These are phyloP conservation scores for Aspergillus sclerotialis DNA, from an alignment of 2,329 filamentous ascomycete genomes.

Conservation along the genomic window DNA sequence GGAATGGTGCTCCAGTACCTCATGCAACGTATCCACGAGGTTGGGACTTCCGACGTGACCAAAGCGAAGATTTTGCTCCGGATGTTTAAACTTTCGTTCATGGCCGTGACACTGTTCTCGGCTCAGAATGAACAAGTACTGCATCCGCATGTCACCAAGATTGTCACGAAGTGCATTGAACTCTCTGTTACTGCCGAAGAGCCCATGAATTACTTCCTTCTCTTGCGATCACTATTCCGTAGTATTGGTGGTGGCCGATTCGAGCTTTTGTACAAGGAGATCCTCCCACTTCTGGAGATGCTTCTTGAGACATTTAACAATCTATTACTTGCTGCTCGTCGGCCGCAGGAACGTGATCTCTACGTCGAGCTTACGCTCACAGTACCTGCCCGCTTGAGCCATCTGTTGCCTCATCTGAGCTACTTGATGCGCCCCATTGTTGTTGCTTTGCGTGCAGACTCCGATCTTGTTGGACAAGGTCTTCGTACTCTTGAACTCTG, in stretches of 20 bases:
- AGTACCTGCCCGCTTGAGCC: conserved; percentile 87
- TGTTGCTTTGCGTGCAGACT: conserved; percentile 85
- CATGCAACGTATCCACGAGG: conserved; percentile 93
- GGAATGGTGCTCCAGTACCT: conserved; percentile 96
- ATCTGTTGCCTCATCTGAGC: conserved; percentile 87
- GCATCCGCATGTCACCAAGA: conserved; percentile 90
- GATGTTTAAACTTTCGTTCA: conserved; percentile 96
- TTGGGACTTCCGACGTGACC: conserved; percentile 84
- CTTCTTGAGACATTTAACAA: conserved; percentile 95
- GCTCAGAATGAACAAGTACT: conserved; percentile 92
- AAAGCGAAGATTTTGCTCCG: conserved; percentile 88
- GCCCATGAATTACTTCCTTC: conserved; percentile 96
- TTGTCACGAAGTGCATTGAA: conserved; percentile 95
- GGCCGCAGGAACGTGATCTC: conserved; percentile 83
- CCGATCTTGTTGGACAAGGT: conserved; percentile 90
- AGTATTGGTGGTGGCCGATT: conserved; percentile 97
- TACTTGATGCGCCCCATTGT: conserved; percentile 96
- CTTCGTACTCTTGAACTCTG: conserved; percentile 90
- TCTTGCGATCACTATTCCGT: conserved; percentile 84
- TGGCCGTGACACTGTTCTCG: conserved; percentile 96
- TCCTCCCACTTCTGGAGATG: conserved; percentile 93
- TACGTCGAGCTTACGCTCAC: conserved; percentile 97
- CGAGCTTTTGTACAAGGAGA: conserved; percentile 96
- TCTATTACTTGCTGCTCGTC: conserved; percentile 79
- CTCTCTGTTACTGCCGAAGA: conserved; percentile 92